phyloP scores from a whole-genome alignment of 2,329 filamentous ascomycete genomes.

The Pseudogymnoascus sp. region DNA sequence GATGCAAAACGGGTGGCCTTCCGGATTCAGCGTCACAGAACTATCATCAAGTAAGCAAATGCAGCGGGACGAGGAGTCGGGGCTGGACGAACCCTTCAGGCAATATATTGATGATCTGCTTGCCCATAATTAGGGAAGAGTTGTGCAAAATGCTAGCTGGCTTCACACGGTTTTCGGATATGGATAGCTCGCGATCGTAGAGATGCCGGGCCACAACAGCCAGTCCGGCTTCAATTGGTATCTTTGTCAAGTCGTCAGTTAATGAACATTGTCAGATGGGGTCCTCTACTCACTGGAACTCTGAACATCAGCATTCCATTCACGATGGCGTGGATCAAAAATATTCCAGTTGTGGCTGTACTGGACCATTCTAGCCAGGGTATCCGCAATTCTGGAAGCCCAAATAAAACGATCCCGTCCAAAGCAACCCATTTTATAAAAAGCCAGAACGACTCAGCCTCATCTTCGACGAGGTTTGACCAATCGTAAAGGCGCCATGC shows the following conservation, averaged over 20 bases:
- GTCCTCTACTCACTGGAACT: conserved; percentile 54
- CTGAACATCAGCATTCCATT: conserved; percentile 92
- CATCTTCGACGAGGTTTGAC: conserved; percentile 66
- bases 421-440: conserved; percentile 92
- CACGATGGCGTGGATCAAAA: conserved; percentile 60
- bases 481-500: conserved; percentile 87
- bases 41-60: conserved; percentile 31
- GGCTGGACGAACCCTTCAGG: conserved; percentile 66
- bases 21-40: conserved; percentile 80
- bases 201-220: conserved; percentile 68
- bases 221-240: conserved; percentile 68
- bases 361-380: conserved; percentile 94
- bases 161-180: conserved; percentile 90
- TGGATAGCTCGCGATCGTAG: conserved; percentile 85
- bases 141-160: conserved; percentile 83
- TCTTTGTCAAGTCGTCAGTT: conserved; percentile 32
- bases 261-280: background rate
- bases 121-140: conserved; percentile 85
- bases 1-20: conserved; percentile 73
- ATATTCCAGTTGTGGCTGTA: conserved; percentile 60
- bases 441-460: conserved; percentile 77
- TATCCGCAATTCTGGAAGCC: conserved; percentile 78
- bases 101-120: conserved; percentile 94
- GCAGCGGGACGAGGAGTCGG: background rate
- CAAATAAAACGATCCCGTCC: conserved; percentile 70